Evolutionary conservation across 768 basidiomycete species (phyloP).

Genomic region (Porpolomopsis calyptriformis): DNA sequence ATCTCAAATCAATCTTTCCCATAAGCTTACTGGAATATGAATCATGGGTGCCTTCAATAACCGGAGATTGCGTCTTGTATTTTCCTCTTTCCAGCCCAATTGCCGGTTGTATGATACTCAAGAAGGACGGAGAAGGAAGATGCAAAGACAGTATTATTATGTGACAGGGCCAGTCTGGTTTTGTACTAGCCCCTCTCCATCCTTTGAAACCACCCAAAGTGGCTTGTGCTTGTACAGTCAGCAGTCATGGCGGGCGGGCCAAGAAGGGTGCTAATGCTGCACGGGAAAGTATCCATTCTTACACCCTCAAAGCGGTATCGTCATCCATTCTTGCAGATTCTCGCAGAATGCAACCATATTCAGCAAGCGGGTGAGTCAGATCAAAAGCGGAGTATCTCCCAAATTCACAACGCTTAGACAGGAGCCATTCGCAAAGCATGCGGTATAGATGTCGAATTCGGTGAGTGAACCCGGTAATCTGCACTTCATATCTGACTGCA

Average conservation of each 20-base stretch:
- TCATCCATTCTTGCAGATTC: constrained; percentile 32
- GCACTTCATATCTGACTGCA: background rate
- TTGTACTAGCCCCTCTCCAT: no score
- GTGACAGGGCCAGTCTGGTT: no score
- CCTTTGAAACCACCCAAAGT: no score
- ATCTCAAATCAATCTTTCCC: background rate
- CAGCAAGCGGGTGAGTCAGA: constrained; percentile 51
- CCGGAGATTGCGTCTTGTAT: no score
- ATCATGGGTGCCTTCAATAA: background rate
- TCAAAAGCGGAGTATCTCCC: background rate
- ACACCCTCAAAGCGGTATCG: background rate
- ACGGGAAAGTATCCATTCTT: constrained; percentile 4
- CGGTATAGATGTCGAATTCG: constrained; percentile 54
- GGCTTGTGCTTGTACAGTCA: no score
- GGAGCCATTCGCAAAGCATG: constrained; percentile 65
- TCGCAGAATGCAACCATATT: constrained; percentile 63
- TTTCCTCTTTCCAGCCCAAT: no score
- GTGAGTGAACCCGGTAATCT: constrained; percentile 22
- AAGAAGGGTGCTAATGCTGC: constrained; percentile 11
- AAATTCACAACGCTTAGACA: constrained; percentile 29
- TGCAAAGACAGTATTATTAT: no score
- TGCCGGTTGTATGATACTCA: no score
- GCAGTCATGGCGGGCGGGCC: no score
- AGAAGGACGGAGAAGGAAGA: no score
- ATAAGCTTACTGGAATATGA: background rate